A percentile compares a stretch with the other conserved stretches of the same genome.
Conservation (phyloP, 495 filamentous ascomycete genomes). For the Xylaria bambusicola region DNA sequence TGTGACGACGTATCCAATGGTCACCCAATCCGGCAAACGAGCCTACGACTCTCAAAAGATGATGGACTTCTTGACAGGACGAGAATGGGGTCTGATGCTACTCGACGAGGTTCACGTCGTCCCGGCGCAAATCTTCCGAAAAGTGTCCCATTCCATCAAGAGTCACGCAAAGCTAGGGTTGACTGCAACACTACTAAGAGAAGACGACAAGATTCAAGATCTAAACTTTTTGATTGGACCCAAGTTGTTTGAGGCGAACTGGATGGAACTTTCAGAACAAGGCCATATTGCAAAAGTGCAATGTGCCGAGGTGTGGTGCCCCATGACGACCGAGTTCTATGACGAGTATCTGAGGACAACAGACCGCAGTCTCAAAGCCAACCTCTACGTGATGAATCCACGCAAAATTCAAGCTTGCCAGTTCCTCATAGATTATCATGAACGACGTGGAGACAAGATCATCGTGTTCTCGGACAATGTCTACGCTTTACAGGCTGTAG, state of each 20-base stretch:
- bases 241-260: slow-evolving; percentile 97
- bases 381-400: slow-evolving; percentile 97
- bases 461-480: slow-evolving; percentile 99
- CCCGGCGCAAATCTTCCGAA: slow-evolving; percentile 91
- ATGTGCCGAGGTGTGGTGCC: slow-evolving; percentile 98
- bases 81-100: slow-evolving; percentile 98
- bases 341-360: slow-evolving; percentile 74
- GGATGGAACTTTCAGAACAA: slow-evolving; percentile 97
- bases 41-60: slow-evolving; percentile 95
- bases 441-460: slow-evolving; percentile 93
- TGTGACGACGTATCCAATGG: slow-evolving; percentile 98
- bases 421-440: slow-evolving; percentile 97
- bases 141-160: slow-evolving; percentile 86
- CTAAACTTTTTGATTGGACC: slow-evolving; percentile 97
- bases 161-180: slow-evolving; percentile 96
- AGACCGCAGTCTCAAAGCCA: slow-evolving; percentile 59
- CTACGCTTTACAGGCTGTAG: slow-evolving; percentile 86
- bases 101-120: slow-evolving; percentile 99
- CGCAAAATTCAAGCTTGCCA: slow-evolving; percentile 96
- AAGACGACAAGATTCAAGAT: slow-evolving; percentile 98
- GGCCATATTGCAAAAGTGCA: slow-evolving; percentile 97
- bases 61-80: slow-evolving; percentile 90
- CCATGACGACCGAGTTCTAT: slow-evolving; percentile 98
- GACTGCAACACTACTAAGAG: slow-evolving; percentile 90
- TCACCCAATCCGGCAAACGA: slow-evolving; percentile 76